These are phyloP conservation scores for Pyrenula massariospora DNA, from an alignment of 495 filamentous ascomycete genomes.

Conservation along the genomic window DNA sequence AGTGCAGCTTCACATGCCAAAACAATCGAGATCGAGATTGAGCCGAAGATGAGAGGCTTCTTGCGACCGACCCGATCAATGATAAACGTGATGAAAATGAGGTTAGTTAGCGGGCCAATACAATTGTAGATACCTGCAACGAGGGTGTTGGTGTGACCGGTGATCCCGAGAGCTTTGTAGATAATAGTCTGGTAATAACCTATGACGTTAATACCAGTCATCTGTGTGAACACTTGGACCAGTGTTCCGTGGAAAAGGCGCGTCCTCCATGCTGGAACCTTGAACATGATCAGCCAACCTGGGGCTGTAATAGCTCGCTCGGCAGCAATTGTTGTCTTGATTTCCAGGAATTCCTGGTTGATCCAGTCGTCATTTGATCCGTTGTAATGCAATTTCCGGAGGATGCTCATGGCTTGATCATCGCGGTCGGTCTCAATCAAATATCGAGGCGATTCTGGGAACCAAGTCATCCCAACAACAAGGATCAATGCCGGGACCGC, in stretches of 20 bases:
- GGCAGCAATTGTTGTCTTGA: constrained; percentile 32
- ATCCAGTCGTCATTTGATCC: constrained; percentile 38
- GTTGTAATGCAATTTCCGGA: constrained; percentile 37
- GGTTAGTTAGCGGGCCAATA: constrained; percentile 38
- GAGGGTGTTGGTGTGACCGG: constrained; percentile 34
- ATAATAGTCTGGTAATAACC: constrained; percentile 49
- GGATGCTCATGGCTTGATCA: constrained; percentile 28
- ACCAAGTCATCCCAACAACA: constrained; percentile 34
- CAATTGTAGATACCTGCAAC: constrained; percentile 51
- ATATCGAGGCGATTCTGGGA: constrained; percentile 43
- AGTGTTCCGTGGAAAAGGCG: constrained; percentile 27
- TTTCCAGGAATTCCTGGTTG: constrained; percentile 32
- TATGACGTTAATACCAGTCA: constrained; percentile 47
- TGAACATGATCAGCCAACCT: constrained; percentile 41
- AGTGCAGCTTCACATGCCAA: constrained; percentile 31
- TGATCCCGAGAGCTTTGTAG: constrained; percentile 46
- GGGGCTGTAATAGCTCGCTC: constrained; percentile 30
- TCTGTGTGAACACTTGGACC: constrained; percentile 30
- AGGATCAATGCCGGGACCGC: constrained; percentile 31
- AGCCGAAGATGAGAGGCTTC: constrained; percentile 12
- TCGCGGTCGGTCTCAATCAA: constrained; percentile 37
- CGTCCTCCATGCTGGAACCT: constrained; percentile 34
- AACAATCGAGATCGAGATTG: constrained; percentile 19
- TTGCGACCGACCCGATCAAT: constrained; percentile 27
- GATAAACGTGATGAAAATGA: constrained; percentile 32